phyloP scores from a whole-genome alignment of 164 flowering plant species.

The Magnolia changhungtana region DNA sequence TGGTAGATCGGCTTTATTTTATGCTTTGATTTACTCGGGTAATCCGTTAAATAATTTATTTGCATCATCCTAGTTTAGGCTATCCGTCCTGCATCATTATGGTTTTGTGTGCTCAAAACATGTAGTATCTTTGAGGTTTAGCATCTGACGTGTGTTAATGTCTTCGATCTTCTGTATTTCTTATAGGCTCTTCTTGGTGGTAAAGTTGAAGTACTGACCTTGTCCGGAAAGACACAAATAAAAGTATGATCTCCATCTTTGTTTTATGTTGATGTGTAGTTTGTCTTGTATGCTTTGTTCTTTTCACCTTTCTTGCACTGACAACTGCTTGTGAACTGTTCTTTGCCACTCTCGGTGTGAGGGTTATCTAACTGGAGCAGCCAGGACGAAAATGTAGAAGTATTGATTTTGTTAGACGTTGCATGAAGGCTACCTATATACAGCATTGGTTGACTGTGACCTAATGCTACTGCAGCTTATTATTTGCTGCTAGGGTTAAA shows the following conservation, averaged over 20 bases:
- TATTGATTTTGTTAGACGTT: no score
- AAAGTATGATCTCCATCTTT: conserved; percentile 38
- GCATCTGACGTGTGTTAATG: conserved; percentile 1
- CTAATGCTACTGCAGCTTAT: no score
- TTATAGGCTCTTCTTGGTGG: conserved; percentile 93
- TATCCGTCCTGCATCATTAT: background rate
- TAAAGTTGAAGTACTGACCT: conserved; percentile 73
- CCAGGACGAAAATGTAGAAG: background rate
- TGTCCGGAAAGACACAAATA: conserved; percentile 62
- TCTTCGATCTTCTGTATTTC: background rate
- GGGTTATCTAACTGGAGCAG: background rate
- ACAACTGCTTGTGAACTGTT: background rate
- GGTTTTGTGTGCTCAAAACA: background rate
- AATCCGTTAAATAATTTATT: no score
- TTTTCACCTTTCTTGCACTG: background rate
- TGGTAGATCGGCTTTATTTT: no score
- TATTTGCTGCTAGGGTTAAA: no score
- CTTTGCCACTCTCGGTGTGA: background rate
- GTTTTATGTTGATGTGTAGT: background rate
- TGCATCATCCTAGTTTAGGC: no score
- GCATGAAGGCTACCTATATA: no score
- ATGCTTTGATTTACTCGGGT: no score
- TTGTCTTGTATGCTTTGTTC: background rate
- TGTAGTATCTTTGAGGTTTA: background rate
- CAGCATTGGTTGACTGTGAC: no score